Evolutionary conservation across 441 rosid species (phyloP).

Genomic region (Aleurites moluccanus): DNA sequence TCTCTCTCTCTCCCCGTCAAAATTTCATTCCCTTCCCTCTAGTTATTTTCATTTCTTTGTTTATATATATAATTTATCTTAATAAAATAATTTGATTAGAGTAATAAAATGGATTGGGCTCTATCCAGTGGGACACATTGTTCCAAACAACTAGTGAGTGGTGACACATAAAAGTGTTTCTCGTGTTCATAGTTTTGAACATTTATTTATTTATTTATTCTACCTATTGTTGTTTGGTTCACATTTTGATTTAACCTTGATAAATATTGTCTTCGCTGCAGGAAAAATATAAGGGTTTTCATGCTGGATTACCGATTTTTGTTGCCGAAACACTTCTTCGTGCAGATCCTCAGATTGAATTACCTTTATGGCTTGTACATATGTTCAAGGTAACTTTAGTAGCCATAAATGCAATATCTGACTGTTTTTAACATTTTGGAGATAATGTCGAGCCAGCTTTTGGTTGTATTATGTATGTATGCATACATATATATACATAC

Average conservation of each 20-base stretch:
- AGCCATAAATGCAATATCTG: background rate
- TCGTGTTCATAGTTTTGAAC: background rate
- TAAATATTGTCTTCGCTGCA: conserved; percentile 33
- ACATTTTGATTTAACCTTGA: background rate
- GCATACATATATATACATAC: background rate
- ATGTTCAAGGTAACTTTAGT: conserved; percentile 83
- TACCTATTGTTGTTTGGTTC: background rate
- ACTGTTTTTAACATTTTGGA: background rate
- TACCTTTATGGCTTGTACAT: conserved; percentile 93
- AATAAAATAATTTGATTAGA: background rate
- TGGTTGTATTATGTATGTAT: background rate
- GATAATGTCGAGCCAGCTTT: background rate
- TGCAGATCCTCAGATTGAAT: conserved; percentile 72
- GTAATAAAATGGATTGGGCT: background rate
- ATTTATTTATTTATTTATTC: background rate
- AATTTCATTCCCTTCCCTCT: too few relatives aligned
- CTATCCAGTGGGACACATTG: background rate
- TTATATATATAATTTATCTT: too few relatives aligned
- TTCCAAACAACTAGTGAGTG: background rate
- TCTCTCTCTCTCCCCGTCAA: too few relatives aligned
- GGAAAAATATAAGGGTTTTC: conserved; percentile 72
- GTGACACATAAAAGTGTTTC: background rate
- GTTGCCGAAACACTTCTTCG: conserved; percentile 95
- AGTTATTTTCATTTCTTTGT: too few relatives aligned
- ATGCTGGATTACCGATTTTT: conserved; percentile 73